A percentile compares a stretch with the other conserved stretches of the same genome.
These are phyloP conservation scores for Fonsecaea erecta DNA, from an alignment of 2,329 filamentous ascomycete genomes.

Conservation along the genomic window DNA sequence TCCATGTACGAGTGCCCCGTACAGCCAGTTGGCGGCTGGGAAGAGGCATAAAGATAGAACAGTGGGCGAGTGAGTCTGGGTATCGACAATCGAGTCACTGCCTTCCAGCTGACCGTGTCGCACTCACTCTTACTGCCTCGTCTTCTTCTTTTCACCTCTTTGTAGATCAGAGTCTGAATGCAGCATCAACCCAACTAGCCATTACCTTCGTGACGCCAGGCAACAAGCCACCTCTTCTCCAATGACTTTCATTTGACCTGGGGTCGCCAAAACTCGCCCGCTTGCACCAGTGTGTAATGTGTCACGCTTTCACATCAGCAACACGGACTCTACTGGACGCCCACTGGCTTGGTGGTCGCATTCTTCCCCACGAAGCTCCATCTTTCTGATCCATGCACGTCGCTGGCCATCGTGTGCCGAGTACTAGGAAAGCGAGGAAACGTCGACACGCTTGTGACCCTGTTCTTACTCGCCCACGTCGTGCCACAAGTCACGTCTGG, in stretches of 20 bases:
- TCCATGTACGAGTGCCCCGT: neutral
- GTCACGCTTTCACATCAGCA: slow-evolving; percentile 26
- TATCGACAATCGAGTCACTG: neutral
- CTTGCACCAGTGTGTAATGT: slow-evolving; percentile 28
- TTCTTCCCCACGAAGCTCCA: slow-evolving; percentile 15
- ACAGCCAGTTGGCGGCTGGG: neutral
- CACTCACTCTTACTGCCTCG: neutral
- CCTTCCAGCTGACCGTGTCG: slow-evolving; percentile 15
- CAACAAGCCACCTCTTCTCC: slow-evolving; percentile 4
- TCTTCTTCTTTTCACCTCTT: neutral
- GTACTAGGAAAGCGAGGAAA: slow-evolving; percentile 15
- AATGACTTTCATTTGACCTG: slow-evolving; percentile 1
- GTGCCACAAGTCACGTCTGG: slow-evolving; percentile 23
- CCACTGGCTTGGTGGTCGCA: slow-evolving; percentile 4
- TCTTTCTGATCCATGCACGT: slow-evolving; percentile 15
- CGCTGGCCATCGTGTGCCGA: slow-evolving; percentile 12
- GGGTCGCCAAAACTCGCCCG: slow-evolving; percentile 7
- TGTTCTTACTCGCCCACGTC: slow-evolving; percentile 26
- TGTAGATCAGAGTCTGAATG: neutral
- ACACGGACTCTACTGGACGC: neutral
- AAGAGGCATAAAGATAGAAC: slow-evolving; percentile 23
- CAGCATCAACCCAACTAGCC: neutral
- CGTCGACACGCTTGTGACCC: slow-evolving; percentile 14
- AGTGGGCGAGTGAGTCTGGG: neutral
- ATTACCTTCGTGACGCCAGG: slow-evolving; percentile 8